Base-by-base conservation (phyloP, 345 rosid genomes). In the Murraya koenigii region DNA sequence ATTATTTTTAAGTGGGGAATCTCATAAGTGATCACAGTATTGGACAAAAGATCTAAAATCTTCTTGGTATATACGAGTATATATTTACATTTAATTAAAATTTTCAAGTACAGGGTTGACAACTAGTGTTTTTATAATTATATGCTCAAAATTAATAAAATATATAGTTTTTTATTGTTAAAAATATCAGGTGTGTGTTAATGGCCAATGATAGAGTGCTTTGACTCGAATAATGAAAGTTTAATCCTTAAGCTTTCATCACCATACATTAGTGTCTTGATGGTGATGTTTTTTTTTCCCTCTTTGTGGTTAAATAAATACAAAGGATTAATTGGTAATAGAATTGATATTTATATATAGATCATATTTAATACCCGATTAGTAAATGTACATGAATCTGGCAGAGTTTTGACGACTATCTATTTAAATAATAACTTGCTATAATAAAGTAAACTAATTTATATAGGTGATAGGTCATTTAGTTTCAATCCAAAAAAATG, bases 191-290 rank as follows among this genome's bases (percentile, higher is more conserved):
- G 49, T 0, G 49, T 44, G 5, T 44, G 49, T 44, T 44, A 3
- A 3, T 3, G 32, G 61, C 83, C 83, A 78, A 76, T 83, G 5
- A 9, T 25, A 30, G n/a, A 30, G 76, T 80, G 41, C 67, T 83
- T 83, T 85, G 87, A 87, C 88, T 80, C 74, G 9, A 55, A 44
- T 81, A 71, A 28, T 76, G 54, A 75, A 68, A 77, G 68, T 69
- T 72, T 82, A 77, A 47, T 75, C 8, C 7, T 72, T 2, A 23
- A 44, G 81, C 76, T 61, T 79, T 83, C 75, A 32, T 78, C 83
- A 80, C 47, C 78, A 66, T 25, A 23, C 76, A 19, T 71, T 55
- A 38, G 4, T 33, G 63, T 35, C 39, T 75, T 3, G 78, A 64
- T 55, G 75, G 64, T 74, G 75, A 69, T 64, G 75, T 44, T 33